Evolutionary conservation across 2,329 filamentous ascomycete genomes (phyloP).

Genomic region (Talaromyces albobiverticillius): DNA sequence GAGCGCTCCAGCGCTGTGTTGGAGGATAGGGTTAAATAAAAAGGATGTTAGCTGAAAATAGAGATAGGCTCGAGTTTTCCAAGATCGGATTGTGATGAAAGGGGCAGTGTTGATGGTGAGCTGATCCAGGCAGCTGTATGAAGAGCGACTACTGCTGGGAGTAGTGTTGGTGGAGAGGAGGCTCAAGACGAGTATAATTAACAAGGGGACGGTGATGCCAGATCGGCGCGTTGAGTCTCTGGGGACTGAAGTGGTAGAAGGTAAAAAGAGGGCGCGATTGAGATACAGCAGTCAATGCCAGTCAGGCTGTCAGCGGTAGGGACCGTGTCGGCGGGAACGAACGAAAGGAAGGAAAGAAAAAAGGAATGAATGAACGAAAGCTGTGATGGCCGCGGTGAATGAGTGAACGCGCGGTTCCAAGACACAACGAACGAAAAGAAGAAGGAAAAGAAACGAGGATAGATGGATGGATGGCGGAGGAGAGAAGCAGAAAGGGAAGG

Average conservation of each 20-base stretch:
- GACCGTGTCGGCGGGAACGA: constrained; percentile 11
- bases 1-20: constrained; percentile 21
- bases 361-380: constrained; percentile 25
- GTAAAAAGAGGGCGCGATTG: neutral
- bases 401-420: constrained; percentile 50
- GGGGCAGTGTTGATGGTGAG: constrained; percentile 17
- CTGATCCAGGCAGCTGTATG: constrained; percentile 37
- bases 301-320: constrained; percentile 11
- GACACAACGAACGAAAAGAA: constrained; percentile 28
- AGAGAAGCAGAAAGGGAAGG: constrained; percentile 21
- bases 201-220: constrained; percentile 17
- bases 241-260: constrained; percentile 19
- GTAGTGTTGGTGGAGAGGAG: neutral
- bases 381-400: constrained; percentile 49
- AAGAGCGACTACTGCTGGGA: neutral
- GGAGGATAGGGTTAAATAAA: constrained; percentile 1
- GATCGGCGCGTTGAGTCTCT: constrained; percentile 17
- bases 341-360: constrained; percentile 4
- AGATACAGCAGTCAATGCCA: constrained; percentile 12
- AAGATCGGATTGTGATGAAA: constrained; percentile 21
- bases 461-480: constrained; percentile 18
- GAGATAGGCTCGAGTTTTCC: constrained; percentile 19
- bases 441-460: constrained; percentile 26
- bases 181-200: constrained; percentile 18
- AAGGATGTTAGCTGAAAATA: constrained; percentile 26